phyloP scores from a whole-genome alignment of 179 eudicot genomes.

The Spergularia azorica region DNA sequence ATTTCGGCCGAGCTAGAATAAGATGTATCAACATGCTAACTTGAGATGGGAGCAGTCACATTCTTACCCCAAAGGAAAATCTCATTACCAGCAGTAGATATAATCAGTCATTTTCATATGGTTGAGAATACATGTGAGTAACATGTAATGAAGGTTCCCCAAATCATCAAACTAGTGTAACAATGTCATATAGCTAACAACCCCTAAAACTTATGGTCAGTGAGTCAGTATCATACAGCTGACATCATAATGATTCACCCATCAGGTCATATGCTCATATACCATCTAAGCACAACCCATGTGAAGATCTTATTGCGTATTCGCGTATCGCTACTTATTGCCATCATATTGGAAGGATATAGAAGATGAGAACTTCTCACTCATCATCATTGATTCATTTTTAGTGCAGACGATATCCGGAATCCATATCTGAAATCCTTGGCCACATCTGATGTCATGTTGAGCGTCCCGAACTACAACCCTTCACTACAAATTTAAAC shows the following conservation, averaged over 20 bases:
- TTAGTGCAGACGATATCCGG: constrained; percentile 2
- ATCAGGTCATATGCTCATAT: constrained; percentile 25
- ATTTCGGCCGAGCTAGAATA: not conserved
- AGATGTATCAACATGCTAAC: constrained; percentile 1
- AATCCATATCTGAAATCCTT: not conserved
- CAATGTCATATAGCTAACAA: constrained; percentile 25
- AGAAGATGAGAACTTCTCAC: constrained; percentile 4
- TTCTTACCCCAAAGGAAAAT: constrained; percentile 8
- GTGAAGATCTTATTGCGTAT: constrained; percentile 25
- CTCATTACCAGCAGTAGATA: constrained; percentile 1
- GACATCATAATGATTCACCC: constrained; percentile 26
- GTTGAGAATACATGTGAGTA: constrained; percentile 24
- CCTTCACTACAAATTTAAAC: too few relatives aligned
- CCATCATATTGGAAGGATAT: not conserved
- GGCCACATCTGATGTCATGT: constrained; percentile 5
- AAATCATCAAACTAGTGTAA: constrained; percentile 18
- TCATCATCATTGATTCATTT: constrained; percentile 9
- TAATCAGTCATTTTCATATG: constrained; percentile 4
- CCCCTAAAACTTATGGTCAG: constrained; percentile 14
- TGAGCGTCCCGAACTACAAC: not conserved
- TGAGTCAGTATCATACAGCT: constrained; percentile 30
- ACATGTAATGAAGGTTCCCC: constrained; percentile 17
- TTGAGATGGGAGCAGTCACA: constrained; percentile 9
- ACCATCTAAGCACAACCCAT: constrained; percentile 24
- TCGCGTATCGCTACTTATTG: constrained; percentile 20